Conservation (phyloP, 1,284 basidiomycete genomes). For the Porodaedalea pini region DNA sequence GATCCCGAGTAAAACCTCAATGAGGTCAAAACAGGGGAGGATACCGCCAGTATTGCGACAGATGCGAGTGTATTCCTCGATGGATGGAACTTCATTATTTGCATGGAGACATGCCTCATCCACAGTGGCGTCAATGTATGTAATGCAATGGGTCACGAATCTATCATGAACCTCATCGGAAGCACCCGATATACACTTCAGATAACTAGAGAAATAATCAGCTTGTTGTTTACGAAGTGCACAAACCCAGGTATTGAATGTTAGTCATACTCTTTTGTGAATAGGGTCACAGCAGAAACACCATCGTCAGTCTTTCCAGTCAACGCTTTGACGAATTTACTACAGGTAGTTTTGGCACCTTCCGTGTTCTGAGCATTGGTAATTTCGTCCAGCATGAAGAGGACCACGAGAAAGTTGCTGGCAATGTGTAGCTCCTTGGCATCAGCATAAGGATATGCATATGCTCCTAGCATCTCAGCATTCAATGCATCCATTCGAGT, state of each 20-base stretch:
- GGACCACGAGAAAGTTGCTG: constrained; percentile 1
- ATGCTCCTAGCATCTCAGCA: background rate
- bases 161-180: background rate
- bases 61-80: constrained; percentile 50
- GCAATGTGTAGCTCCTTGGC: constrained; percentile 3
- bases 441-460: constrained; percentile 2
- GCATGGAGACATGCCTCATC: constrained; percentile 60
- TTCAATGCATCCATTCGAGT: background rate
- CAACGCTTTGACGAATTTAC: background rate
- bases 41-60: constrained; percentile 66
- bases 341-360: background rate
- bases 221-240: background rate
- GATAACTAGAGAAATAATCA: background rate
- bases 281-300: background rate
- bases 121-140: constrained; percentile 52
- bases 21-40: constrained; percentile 56
- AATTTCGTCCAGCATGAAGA: constrained; percentile 8
- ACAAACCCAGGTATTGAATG: background rate
- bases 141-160: background rate
- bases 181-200: background rate
- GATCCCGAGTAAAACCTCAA: constrained; percentile 55
- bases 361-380: constrained; percentile 3
- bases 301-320: background rate
- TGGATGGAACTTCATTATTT: constrained; percentile 54
- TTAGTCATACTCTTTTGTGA: constrained; percentile 6